Evolutionary conservation across 352 stramenopile genomes (phyloP), one percentile per base, ranked within the genome.

Genomic region (Thalassiosira livingstoniorum): DNA sequence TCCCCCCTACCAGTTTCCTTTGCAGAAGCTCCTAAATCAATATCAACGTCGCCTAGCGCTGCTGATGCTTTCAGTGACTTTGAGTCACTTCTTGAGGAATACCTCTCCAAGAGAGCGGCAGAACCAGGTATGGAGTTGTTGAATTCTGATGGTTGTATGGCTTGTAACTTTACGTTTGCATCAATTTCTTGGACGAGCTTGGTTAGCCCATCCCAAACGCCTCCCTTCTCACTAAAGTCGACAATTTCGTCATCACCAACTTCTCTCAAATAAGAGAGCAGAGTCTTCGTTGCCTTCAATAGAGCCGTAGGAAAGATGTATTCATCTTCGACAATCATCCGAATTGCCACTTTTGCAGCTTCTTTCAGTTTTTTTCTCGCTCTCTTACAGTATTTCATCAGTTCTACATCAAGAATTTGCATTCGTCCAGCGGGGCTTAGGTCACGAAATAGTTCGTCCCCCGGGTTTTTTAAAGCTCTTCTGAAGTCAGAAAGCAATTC

Each of bases 311-410:
- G 23, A 68, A 76, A 83, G 4, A 90, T 34, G 42, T 74, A 92
- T 57, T 92, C 86, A 68, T 92, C 86, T 75, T 92, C 82, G 15
- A 85, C 34, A n/a, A 92, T 43, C 83, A 90, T 90, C 43, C 86
- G 47, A 39, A 89, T 89, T 34, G 71, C 72, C 5, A 89, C 54
- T 13, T 60, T 60, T 29, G 78, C 66, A 29, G 83, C 83, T 42
- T 90, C 78, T 4, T 74, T 63, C 4, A 79, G 31, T 54, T 73
- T 25, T 11, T 90, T 82, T 13, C 65, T 78, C 21, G 47, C 57
- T 13, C 11, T 34, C 18, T 67, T 35, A 45, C 21, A 55, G 18
- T 90, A 73, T 35, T 68, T 57, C n/a, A 88, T 83, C 11, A 84
- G 63, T 32, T 78, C 76, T 25, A 25, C 54, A 61, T 92, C 86